phyloP scores from a whole-genome alignment of 2,329 filamentous ascomycete species.

The Alternaria sp. region DNA sequence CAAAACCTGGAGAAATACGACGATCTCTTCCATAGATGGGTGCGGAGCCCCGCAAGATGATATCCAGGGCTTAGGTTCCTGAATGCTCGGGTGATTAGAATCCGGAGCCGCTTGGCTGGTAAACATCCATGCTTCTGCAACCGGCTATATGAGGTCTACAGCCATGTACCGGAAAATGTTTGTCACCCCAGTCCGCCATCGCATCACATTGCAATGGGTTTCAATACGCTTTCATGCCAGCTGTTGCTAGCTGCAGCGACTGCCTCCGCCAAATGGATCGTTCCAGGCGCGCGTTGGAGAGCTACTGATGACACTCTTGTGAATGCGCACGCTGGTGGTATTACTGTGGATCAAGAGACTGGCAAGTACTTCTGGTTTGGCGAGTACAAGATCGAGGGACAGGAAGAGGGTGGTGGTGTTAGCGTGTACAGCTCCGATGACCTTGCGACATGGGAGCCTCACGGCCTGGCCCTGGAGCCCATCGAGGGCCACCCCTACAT shows the following conservation, averaged over 20 bases:
- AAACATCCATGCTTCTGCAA: slow-evolving; percentile 12
- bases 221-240: slow-evolving; percentile 25
- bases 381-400: slow-evolving; percentile 65
- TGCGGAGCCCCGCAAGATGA: slow-evolving; percentile 34
- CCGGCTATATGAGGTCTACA: slow-evolving; percentile 28
- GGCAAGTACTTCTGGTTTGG: slow-evolving; percentile 68
- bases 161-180: slow-evolving; percentile 1
- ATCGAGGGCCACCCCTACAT: slow-evolving; percentile 63
- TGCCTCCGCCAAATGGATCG: slow-evolving; percentile 61
- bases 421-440: slow-evolving; percentile 66
- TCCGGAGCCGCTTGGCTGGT: slow-evolving; percentile 36
- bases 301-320: slow-evolving; percentile 67
- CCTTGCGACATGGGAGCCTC: slow-evolving; percentile 64
- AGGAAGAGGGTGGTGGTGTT: slow-evolving; percentile 66
- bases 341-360: slow-evolving; percentile 59
- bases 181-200: slow-evolving; percentile 2
- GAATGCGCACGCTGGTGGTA: slow-evolving; percentile 67
- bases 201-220: slow-evolving; percentile 19
- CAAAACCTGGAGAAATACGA: slow-evolving; percentile 30
- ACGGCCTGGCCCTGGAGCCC: slow-evolving; percentile 63
- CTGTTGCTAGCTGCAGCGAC: slow-evolving; percentile 30
- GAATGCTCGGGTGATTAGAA: slow-evolving; percentile 29
- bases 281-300: slow-evolving; percentile 66
- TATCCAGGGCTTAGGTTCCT: slow-evolving; percentile 22
- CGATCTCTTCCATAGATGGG: slow-evolving; percentile 16